Evolutionary conservation across 140 eudicot species (phyloP).

Genomic region (Flaveria floridana): DNA sequence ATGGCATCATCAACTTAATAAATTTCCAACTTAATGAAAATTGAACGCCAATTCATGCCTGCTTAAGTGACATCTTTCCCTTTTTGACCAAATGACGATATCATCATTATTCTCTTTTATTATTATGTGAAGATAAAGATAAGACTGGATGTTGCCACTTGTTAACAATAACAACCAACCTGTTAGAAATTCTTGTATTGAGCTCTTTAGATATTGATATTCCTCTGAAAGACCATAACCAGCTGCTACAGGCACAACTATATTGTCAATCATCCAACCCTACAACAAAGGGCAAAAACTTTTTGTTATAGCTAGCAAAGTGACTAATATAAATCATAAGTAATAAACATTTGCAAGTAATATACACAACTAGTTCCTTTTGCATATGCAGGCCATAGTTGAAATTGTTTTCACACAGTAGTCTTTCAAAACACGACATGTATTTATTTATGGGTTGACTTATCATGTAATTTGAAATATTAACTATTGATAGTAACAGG

Average conservation of each 20-base stretch:
- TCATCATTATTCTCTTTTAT: not conserved
- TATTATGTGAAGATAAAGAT: not conserved
- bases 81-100: not conserved
- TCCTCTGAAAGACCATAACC: slow-evolving; percentile 72
- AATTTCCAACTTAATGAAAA: not conserved
- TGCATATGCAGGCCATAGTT: not conserved
- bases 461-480: not conserved
- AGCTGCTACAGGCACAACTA: slow-evolving; percentile 88
- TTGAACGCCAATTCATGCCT: not conserved
- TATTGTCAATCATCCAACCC: slow-evolving; percentile 89
- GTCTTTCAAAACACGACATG: not conserved
- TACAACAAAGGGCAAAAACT: slow-evolving; percentile 29
- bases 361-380: slow-evolving; percentile 7
- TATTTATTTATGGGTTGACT: not conserved
- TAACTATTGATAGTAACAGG: not conserved
- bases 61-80: no score
- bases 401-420: not conserved
- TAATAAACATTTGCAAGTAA: not conserved
- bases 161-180: slow-evolving; percentile 43
- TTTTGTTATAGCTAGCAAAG: slow-evolving; percentile 5
- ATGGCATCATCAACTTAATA: not conserved
- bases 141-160: not conserved
- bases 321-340: not conserved
- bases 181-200: slow-evolving; percentile 71
- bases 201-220: slow-evolving; percentile 74